A percentile compares a stretch with the other conserved stretches of the same genome.
phyloP scores from a whole-genome alignment of 116 monocot genomes.

The Zostera marina region DNA sequence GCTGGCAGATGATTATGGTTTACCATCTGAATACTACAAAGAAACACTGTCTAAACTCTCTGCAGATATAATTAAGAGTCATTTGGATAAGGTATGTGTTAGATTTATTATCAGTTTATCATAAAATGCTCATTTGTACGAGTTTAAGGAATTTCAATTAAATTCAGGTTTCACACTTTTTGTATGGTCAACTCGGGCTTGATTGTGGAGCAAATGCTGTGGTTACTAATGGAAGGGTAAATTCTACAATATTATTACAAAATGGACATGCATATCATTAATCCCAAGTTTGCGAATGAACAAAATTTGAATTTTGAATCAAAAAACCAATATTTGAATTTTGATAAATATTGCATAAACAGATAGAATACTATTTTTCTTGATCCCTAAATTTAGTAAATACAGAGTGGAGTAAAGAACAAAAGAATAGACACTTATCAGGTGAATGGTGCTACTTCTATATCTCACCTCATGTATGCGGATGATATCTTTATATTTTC shows the following conservation, averaged over 20 bases:
- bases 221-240: conserved; percentile 91
- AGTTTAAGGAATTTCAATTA: background rate
- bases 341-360: too few relatives aligned
- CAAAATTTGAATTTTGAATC: too few relatives aligned
- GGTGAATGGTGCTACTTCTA: too few relatives aligned
- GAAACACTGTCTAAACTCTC: conserved; percentile 32
- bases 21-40: conserved; percentile 44
- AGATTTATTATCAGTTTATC: conserved; percentile 2
- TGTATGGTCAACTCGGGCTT: conserved; percentile 38
- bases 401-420: too few relatives aligned
- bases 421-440: too few relatives aligned
- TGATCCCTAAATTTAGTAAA: too few relatives aligned
- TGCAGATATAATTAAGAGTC: conserved; percentile 16
- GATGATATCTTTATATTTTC: too few relatives aligned
- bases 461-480: too few relatives aligned
- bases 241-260: conserved; percentile 5
- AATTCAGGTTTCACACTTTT: conserved; percentile 49
- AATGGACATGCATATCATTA: too few relatives aligned
- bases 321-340: too few relatives aligned
- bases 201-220: conserved; percentile 52
- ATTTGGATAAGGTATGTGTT: conserved; percentile 46
- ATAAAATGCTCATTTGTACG: background rate
- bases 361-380: too few relatives aligned
- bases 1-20: conserved; percentile 43
- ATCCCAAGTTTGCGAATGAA: too few relatives aligned